Conservation (phyloP, 2,329 filamentous ascomycete species). For the Hyphodiscus sp. region DNA sequence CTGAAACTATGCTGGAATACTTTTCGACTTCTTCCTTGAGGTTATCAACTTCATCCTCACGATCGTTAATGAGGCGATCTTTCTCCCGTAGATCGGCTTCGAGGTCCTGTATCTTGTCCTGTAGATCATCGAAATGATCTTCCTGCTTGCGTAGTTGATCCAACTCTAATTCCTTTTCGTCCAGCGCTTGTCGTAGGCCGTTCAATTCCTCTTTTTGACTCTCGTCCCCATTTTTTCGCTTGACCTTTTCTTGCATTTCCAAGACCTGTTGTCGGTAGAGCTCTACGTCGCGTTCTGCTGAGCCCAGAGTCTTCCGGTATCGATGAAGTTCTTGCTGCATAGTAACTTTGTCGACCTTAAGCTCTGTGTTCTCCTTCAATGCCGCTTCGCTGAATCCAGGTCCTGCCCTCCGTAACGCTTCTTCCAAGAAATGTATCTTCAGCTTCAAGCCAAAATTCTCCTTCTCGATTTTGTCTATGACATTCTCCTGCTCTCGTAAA, state of each 20-base stretch:
- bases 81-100: slow-evolving; percentile 72
- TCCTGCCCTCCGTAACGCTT: slow-evolving; percentile 78
- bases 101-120: slow-evolving; percentile 68
- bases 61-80: slow-evolving; percentile 64
- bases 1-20: slow-evolving; percentile 44
- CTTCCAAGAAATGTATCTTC: slow-evolving; percentile 94
- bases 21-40: slow-evolving; percentile 50
- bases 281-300: slow-evolving; percentile 82
- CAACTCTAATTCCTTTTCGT: slow-evolving; percentile 45
- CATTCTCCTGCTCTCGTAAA: slow-evolving; percentile 87
- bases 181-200: slow-evolving; percentile 47
- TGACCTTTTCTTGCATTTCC: slow-evolving; percentile 76
- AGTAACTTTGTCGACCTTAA: slow-evolving; percentile 87
- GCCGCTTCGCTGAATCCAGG: slow-evolving; percentile 86
- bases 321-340: slow-evolving; percentile 82
- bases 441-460: slow-evolving; percentile 96
- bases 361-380: slow-evolving; percentile 88
- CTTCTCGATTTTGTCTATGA: slow-evolving; percentile 94
- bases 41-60: slow-evolving; percentile 67
- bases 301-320: slow-evolving; percentile 76
- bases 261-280: slow-evolving; percentile 73
- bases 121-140: slow-evolving; percentile 58
- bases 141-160: slow-evolving; percentile 49
- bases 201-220: slow-evolving; percentile 57
- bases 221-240: slow-evolving; percentile 67